Base-by-base conservation (phyloP, 2,329 filamentous ascomycete species). In the Arthrobotrys sinensis region DNA sequence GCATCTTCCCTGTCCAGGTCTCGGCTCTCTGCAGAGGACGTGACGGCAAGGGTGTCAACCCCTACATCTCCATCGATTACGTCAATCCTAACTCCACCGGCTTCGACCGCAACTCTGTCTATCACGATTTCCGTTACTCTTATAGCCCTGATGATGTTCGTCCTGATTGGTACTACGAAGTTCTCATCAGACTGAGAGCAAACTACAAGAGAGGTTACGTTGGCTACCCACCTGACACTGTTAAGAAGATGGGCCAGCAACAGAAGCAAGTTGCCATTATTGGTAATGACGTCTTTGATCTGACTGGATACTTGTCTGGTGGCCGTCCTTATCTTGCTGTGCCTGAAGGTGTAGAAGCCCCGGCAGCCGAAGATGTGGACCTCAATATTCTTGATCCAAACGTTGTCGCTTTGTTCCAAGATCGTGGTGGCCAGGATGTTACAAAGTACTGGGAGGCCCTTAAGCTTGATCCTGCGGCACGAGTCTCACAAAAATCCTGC, bases 1-100 rank as follows among this genome's bases (percentile, higher is more conserved):
- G 89, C 45, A 88, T 99, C 10, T 99, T 99, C 86, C 96, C 96
- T 0, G 88, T 99, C 0, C 96, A 99, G 84, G 95, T 99, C 14
- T 96, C 92, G 3, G 94, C 95, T 50, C 88, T 99, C 43, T 99
- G 96, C 84, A 89, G 92, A 76, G 96, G 95, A 75, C 89, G 88
- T 36, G 87, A 90, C 80, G 92, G 91, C 21, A 83, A 82, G 0
- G 86, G 90, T 50, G 84, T 92, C 57, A 88, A 93, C 82, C 88
- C 89, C 2, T 88, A 90, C 48, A 93, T 99, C n/a, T 91, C 92
- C 55, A 88, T 99, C 32, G 92, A 95, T 84, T 98, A 95, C 85
- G 90, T 90, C 80, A 89, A 88, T 43, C 90, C 89, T 79, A 99
- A 99, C 84, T 65, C 90, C 19, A 89, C 86, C 21, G 86, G 92